phyloP scores from a whole-genome alignment of 2,329 filamentous ascomycete species.

The Thelonectria rubi region DNA sequence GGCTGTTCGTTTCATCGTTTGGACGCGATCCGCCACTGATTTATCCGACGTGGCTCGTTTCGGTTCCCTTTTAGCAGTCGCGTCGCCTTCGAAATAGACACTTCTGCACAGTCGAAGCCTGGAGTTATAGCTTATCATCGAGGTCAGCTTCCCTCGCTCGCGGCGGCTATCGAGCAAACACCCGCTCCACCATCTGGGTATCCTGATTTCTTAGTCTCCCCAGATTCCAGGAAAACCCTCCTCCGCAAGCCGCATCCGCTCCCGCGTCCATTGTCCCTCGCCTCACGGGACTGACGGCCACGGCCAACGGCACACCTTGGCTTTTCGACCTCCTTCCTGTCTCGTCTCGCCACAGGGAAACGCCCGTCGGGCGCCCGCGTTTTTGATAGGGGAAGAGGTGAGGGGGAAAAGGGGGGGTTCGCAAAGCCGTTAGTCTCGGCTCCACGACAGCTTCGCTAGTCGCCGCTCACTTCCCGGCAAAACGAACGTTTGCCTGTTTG shows the following conservation, averaged over 20 bases:
- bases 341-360: constrained; percentile 17
- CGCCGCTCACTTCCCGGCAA: constrained; percentile 14
- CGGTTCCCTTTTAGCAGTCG: background rate
- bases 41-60: background rate
- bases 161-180: too few species aligned
- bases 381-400: constrained; percentile 1
- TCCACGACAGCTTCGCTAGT: constrained; percentile 15
- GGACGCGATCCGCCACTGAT: background rate
- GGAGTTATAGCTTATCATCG: too few species aligned
- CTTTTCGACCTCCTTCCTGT: constrained; percentile 14
- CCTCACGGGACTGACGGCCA: background rate
- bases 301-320: background rate
- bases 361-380: constrained; percentile 6
- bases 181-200: background rate
- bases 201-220: constrained; percentile 11
- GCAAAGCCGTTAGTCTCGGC: constrained; percentile 16
- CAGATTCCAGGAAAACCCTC: background rate
- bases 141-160: too few species aligned
- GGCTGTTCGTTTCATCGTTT: background rate
- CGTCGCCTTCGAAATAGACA: background rate
- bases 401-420: constrained; percentile 12
- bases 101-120: too few species aligned
- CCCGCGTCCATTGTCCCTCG: background rate
- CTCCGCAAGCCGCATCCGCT: constrained; percentile 14
- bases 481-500: constrained; percentile 15